Evolutionary conservation across 2,329 filamentous ascomycete species (phyloP).

Genomic region (Exserohilum turcica): DNA sequence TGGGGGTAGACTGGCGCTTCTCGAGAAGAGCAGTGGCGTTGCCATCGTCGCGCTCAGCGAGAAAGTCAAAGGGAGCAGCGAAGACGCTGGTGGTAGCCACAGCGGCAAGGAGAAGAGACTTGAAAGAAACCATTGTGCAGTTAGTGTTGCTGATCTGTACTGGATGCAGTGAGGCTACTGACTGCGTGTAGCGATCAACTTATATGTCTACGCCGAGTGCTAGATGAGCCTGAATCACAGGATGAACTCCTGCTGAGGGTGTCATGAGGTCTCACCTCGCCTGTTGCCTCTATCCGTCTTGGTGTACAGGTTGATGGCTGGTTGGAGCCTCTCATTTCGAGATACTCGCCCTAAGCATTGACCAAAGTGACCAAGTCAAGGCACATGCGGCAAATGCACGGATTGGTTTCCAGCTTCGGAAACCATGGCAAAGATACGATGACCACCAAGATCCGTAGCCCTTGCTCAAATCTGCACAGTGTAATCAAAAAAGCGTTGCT

Average conservation of each 20-base stretch:
- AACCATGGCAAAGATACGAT: neutral
- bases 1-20: slow-evolving; percentile 45
- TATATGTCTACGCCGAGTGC: slow-evolving; percentile 12
- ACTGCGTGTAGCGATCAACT: slow-evolving; percentile 6
- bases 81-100: slow-evolving; percentile 21
- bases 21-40: slow-evolving; percentile 25
- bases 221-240: slow-evolving; percentile 22
- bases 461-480: slow-evolving; percentile 9
- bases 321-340: slow-evolving; percentile 8
- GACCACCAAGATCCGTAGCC: slow-evolving; percentile 1
- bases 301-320: slow-evolving; percentile 7
- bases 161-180: slow-evolving; percentile 13
- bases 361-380: slow-evolving; percentile 1
- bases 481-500: slow-evolving; percentile 8
- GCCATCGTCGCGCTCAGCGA: slow-evolving; percentile 26
- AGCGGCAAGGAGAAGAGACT: slow-evolving; percentile 25
- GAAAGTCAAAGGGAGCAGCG: slow-evolving; percentile 26
- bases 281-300: slow-evolving; percentile 8
- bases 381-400: slow-evolving; percentile 1
- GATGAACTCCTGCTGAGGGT: slow-evolving; percentile 12
- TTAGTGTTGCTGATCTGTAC: slow-evolving; percentile 8
- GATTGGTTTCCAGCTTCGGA: neutral
- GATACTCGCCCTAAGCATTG: slow-evolving; percentile 3
- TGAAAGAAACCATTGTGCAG: slow-evolving; percentile 31
- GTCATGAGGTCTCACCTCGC: slow-evolving; percentile 13